Conservation (phyloP, 2,329 filamentous ascomycete genomes). For the Mycogone perniciosa region DNA sequence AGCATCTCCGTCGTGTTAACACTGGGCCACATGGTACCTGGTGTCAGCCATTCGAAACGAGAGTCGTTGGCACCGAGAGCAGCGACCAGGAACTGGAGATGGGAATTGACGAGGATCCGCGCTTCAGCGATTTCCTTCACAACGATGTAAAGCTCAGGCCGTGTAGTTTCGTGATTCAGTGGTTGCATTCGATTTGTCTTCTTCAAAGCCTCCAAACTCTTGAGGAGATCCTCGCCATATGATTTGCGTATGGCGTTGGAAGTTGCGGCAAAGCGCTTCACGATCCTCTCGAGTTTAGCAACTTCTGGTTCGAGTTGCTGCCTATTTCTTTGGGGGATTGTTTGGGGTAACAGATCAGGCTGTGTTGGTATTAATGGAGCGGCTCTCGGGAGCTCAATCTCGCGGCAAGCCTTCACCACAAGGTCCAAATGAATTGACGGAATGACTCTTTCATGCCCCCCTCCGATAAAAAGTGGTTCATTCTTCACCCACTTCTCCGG, state of each 20-base stretch:
- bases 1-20: conserved; percentile 22
- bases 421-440: conserved; percentile 2
- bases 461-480: neutral
- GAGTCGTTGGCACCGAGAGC: neutral
- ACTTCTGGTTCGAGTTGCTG: neutral
- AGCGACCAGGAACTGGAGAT: neutral
- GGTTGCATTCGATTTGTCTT: neutral
- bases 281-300: neutral
- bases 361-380: neutral
- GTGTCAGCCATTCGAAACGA: conserved; percentile 1
- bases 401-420: neutral
- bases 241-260: conserved; percentile 1
- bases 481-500: neutral
- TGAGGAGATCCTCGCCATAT: conserved; percentile 17
- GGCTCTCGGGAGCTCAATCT: neutral
- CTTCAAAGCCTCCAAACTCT: conserved; percentile 4
- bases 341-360: neutral
- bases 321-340: neutral
- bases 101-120: neutral
- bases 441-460: neutral
- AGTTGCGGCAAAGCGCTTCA: conserved; percentile 10
- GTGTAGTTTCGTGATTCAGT: neutral
- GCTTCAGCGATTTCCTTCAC: neutral
- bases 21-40: conserved; percentile 40
- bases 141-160: neutral